Evolutionary conservation across 495 filamentous ascomycete species (phyloP).

Genomic region (Penicillium nucicola): DNA sequence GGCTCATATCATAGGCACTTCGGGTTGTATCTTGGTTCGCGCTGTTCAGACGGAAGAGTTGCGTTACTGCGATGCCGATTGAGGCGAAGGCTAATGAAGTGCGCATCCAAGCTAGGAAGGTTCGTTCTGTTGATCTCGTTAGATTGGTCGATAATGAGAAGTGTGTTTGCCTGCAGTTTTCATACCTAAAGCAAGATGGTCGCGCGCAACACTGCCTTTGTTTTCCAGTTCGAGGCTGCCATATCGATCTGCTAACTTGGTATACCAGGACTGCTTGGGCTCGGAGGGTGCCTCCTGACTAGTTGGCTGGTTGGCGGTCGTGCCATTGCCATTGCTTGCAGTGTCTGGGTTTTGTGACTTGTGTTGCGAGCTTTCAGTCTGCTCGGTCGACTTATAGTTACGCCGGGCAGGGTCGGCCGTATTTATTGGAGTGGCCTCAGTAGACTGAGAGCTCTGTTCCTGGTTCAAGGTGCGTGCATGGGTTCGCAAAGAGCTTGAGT

Average conservation of each 20-base stretch:
- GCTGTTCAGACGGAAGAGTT: conserved; percentile 91
- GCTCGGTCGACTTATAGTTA: conserved; percentile 36
- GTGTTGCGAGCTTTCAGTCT: conserved; percentile 4
- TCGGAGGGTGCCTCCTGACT: conserved; percentile 11
- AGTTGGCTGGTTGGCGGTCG: neutral
- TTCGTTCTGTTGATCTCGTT: conserved; percentile 64
- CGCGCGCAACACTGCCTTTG: conserved; percentile 91
- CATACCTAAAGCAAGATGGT: conserved; percentile 90
- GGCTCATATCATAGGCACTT: neutral
- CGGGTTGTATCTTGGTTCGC: conserved; percentile 23
- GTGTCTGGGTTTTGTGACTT: neutral
- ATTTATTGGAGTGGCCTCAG: conserved; percentile 36
- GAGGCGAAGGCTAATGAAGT: conserved; percentile 94
- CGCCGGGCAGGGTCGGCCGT: conserved; percentile 19
- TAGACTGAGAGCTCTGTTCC: conserved; percentile 13
- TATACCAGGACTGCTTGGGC: conserved; percentile 45
- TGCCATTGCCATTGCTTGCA: neutral
- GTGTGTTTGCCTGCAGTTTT: neutral
- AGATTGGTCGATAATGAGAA: conserved; percentile 10
- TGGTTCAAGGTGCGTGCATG: conserved; percentile 5
- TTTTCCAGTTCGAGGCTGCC: conserved; percentile 90
- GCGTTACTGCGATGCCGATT: conserved; percentile 94
- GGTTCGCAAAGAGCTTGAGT: conserved; percentile 21
- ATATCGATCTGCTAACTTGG: conserved; percentile 59
- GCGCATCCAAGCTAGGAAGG: conserved; percentile 94